Base-by-base conservation (phyloP, 2,329 filamentous ascomycete genomes). In the Cercospora sesami region DNA sequence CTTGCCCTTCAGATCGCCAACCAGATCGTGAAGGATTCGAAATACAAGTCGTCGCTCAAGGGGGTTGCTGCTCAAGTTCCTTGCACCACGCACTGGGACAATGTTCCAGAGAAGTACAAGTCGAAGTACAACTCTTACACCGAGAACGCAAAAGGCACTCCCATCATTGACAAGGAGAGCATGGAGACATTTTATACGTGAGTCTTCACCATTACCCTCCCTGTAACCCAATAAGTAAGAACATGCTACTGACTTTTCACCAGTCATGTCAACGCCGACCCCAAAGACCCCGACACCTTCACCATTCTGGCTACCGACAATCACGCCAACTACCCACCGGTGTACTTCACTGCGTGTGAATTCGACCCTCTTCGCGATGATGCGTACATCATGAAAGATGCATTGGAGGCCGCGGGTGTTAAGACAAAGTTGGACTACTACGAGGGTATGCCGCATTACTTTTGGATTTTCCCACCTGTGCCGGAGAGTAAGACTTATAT, bases 281-380 rank as follows among this genome's bases (percentile, higher is more conserved):
- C 73, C 9, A 69, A 71, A 3, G 72, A 75, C 36, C 55, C 68
- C 8, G 61, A 65, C 7, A 58, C 64, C 8, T 75, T 73, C 65
- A 71, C 71, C 8, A 64, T 71, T 42, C 68, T 74, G 2, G 70
- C 71, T 1, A 65, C 60, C 16, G 70, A 72, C 5, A 72, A 71
- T 5, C 72, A 73, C 62, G 68, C 67, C 60, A 71, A 75, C 28
- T 76, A 84, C 28, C 83, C 84, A 3, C 79, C 78, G 1, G 79
- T 82, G 0, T 86, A 85, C 72, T 77, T 87, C 5, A 82, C 85
- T 68, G 77, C 84, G 1, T 82, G 80, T 68, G 84, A 84, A n/a
- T 71, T 83, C 60, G 85, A 87, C 72, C 81, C 81, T 0, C 69
- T 84, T 4, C 75, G 85, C 7, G 85, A 87, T 68, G 85, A 86